phyloP scores from a whole-genome alignment of 495 filamentous ascomycete species.

The Penicillium herquei region DNA sequence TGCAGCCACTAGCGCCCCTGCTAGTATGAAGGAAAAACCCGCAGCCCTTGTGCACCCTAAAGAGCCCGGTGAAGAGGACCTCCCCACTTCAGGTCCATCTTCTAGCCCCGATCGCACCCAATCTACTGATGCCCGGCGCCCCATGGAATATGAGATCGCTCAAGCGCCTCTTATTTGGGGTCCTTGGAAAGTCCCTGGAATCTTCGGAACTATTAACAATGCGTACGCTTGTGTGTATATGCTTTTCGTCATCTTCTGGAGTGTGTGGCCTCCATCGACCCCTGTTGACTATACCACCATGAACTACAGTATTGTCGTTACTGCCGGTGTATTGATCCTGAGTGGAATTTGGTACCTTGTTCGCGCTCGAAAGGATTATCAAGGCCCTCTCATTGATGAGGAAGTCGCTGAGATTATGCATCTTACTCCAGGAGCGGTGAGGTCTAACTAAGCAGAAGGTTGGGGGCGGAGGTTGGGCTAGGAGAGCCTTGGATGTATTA shows the following conservation, averaged over 20 bases:
- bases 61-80: conserved; percentile 8
- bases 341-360: conserved; percentile 35
- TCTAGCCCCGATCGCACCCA: conserved; percentile 19
- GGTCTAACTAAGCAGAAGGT: not conserved
- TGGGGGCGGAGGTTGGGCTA: not conserved
- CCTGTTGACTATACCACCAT: conserved; percentile 39
- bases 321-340: conserved; percentile 29
- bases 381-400: conserved; percentile 36
- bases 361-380: conserved; percentile 34
- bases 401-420: conserved; percentile 35
- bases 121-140: conserved; percentile 4
- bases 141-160: conserved; percentile 20
- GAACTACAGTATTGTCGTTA: conserved; percentile 46
- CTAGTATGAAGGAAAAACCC: conserved; percentile 13
- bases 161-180: conserved; percentile 34
- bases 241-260: conserved; percentile 41
- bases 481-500: not conserved
- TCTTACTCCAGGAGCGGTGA: conserved; percentile 15
- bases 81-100: conserved; percentile 4
- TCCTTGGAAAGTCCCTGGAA: conserved; percentile 39
- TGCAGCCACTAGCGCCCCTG: conserved; percentile 8
- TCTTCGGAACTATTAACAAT: conserved; percentile 41
- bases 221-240: conserved; percentile 35
- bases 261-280: conserved; percentile 38
- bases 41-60: conserved; percentile 15